Evolutionary conservation across 78 protist species (phyloP), one percentile per base, ranked within the genome.

Genomic region (Dictyostelium firmibasis): DNA sequence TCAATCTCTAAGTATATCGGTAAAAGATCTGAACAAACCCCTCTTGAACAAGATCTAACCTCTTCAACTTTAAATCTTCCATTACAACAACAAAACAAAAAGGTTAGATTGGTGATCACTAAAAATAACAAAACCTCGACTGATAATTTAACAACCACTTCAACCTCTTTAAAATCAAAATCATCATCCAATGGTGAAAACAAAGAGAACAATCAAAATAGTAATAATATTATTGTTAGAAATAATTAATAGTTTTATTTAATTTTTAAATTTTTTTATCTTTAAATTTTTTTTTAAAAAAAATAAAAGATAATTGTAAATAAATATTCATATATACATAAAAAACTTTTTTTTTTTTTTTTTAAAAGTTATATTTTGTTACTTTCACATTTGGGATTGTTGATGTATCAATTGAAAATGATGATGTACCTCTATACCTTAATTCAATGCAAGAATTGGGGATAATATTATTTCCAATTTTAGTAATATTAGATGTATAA

Each of bases 41-140:
- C 83, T 14, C 27, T n/a, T 2, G 44, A 38, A 10, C 44, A 76
- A 16, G 57, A 76, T 76, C 20, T 38, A n/a, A 2, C 50, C n/a
- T 38, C 83, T 11, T 25, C 83, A 72, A 72, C 79, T 3, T 14
- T 72, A 18, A 31, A 72, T 31, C 11, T 27, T 36, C 43, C n/a
- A 41, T 23, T 20, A 43, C 62, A 76, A 76, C 31, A 43, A 77
- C 83, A 35, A 20, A 77, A 77, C 31, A 77, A 77, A 41, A 77
- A 77, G 18, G 60, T 77, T 77, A 77, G 83, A 77, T 35, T 77
- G 8, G 83, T 77, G 25, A 77, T 77, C 18, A 77, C n/a, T n/a
- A 43, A 77, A 77, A 27, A n/a, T 33, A 77, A 77, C 14, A 43
- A 77, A 18, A 77, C 83, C 5, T 47, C 83, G 11, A 77, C 83